Conservation (phyloP, 257 asterid species). For the Lavandula angustifolia region DNA sequence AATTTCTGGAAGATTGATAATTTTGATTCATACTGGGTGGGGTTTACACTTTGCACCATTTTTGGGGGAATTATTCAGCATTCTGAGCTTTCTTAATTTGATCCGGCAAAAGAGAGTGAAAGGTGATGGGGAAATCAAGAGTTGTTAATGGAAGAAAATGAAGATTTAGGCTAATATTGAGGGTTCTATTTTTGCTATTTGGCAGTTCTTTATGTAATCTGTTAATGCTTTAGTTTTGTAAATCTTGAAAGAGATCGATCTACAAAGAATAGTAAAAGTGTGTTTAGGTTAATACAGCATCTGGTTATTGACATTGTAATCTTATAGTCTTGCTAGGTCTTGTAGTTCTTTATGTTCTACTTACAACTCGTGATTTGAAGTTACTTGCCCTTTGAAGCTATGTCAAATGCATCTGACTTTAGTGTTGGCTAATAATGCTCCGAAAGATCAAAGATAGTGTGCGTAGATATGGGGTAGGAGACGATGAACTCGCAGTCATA, state of each 20-base stretch:
- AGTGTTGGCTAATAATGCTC: not conserved
- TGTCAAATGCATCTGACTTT: not conserved
- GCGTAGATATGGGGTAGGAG: not conserved
- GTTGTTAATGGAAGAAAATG: not conserved
- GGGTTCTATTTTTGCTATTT: not conserved
- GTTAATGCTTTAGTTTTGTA: not conserved
- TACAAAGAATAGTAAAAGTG: not conserved
- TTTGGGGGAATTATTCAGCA: not conserved
- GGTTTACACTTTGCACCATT: not conserved
- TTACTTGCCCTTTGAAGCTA: not conserved
- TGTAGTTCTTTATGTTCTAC: not conserved
- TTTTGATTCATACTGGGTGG: conserved; percentile 8
- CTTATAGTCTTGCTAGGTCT: not conserved
- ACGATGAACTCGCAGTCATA: not conserved
- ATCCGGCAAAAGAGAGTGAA: conserved; percentile 14
- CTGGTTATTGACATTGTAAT: not conserved
- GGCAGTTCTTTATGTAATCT: not conserved
- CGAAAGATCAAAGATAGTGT: no score
- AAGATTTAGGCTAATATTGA: not conserved
- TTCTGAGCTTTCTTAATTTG: conserved; percentile 24
- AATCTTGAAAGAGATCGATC: not conserved
- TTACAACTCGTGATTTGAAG: not conserved
- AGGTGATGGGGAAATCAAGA: not conserved
- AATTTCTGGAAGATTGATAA: not conserved
- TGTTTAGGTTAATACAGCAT: not conserved